phyloP scores from a whole-genome alignment of 2,329 filamentous ascomycete genomes.

The Mollisiaceae sp. region DNA sequence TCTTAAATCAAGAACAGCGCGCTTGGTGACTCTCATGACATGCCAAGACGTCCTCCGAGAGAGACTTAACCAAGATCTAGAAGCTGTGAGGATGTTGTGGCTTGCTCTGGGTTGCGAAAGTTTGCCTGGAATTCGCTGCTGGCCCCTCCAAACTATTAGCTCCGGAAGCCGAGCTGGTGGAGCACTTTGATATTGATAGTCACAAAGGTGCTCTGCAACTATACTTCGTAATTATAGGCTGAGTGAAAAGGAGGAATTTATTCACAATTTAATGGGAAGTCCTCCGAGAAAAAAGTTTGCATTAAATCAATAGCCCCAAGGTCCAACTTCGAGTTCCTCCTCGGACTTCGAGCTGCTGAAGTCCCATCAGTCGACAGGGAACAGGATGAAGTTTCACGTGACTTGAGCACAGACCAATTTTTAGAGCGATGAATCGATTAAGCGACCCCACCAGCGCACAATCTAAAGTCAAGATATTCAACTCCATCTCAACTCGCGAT shows the following conservation, averaged over 20 bases:
- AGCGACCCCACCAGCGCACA: constrained; percentile 15
- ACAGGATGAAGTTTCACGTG: constrained; percentile 6
- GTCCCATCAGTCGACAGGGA: too few species aligned
- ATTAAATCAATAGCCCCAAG: not conserved
- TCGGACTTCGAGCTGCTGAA: not conserved
- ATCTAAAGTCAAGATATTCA: constrained; percentile 1
- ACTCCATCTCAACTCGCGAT: not conserved
- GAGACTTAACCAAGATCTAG: not conserved
- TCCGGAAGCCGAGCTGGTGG: constrained; percentile 8
- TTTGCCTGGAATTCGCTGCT: constrained; percentile 4
- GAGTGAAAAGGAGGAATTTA: not conserved
- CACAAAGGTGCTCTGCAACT: not conserved
- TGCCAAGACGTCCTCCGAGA: not conserved
- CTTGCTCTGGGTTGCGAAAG: not conserved
- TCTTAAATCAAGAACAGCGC: constrained; percentile 8
- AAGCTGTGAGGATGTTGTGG: not conserved
- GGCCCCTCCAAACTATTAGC: not conserved
- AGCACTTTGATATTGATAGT: not conserved
- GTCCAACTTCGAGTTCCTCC: not conserved
- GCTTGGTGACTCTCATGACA: constrained; percentile 4
- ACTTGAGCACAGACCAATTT: not conserved
- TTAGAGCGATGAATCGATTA: not conserved
- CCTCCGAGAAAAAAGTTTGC: not conserved
- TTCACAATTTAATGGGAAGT: not conserved
- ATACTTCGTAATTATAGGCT: not conserved